Base-by-base conservation (phyloP, 129 eudicot species). In the Flaveria ramosissima region DNA sequence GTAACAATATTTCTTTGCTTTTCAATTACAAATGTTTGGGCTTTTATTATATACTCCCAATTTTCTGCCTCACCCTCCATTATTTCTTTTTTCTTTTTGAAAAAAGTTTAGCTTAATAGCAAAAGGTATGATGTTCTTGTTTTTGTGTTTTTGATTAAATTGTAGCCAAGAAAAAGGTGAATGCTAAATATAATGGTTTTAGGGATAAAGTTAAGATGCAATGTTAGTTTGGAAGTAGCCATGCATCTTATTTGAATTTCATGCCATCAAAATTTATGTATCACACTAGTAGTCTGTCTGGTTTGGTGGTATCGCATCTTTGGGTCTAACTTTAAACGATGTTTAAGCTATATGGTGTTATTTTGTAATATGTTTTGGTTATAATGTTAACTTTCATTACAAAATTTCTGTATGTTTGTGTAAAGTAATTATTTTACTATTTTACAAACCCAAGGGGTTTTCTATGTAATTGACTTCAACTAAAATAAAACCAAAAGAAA, bases 71-170 rank as follows among this genome's bases (percentile, higher is more conserved):
- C 66, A 42, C 56, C 87, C 72, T 30, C 80, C 48, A 56, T 62
- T 69, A 26, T 64, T 84, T 79, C 36, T 47, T 77, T 80, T 80
- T 70, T 41, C 78, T 71, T 68, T 77, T 77, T 55, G 12, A 39
- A 63, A 66, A 64, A 67, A 45, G 70, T 71, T 71, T 81, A 42
- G 80, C 78, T 67, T 64, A 51, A 65, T 68, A 53, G 77, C 72
- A 66, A 71, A 83, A 74, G 78, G 70, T 36, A 36, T 36, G 59
- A 53, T 81, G 57, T 64, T 84, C 36, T 80, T 71, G 67, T 53
- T 66, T 39, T 5, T 56, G 16, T 57, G 52, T 78, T 42, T 57
- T 43, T 7, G 17, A 87, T 88, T 73, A 84, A 92, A 88, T 76
- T 84, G 85, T 79, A 81, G 93, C 83, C 2, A 27, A 60, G n/a